These are phyloP conservation scores for Penicillium sp. DNA, from an alignment of 2,329 filamentous ascomycete species.

Conservation along the genomic window DNA sequence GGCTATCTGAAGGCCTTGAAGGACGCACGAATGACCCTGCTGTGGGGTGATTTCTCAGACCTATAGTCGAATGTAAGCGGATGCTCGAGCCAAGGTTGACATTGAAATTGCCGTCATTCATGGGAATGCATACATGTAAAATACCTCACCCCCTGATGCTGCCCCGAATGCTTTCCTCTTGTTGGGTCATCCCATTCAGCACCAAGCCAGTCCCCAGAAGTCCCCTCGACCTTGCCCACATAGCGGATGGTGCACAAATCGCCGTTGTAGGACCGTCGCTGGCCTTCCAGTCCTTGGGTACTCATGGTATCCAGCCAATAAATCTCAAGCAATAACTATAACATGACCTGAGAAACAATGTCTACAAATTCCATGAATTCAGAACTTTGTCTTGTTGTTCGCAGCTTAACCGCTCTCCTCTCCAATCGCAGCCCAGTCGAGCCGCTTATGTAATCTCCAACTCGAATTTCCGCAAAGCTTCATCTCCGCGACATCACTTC, in stretches of 20 bases:
- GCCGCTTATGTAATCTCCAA: slow-evolving; percentile 34
- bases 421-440: slow-evolving; percentile 15
- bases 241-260: slow-evolving; percentile 85
- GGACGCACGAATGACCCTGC: slow-evolving; percentile 88
- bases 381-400: background rate
- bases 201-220: slow-evolving; percentile 82
- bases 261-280: slow-evolving; percentile 79
- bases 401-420: background rate
- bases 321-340: background rate
- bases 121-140: slow-evolving; percentile 69
- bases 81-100: background rate
- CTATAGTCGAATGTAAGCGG: slow-evolving; percentile 46
- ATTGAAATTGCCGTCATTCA: background rate
- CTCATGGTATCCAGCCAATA: background rate
- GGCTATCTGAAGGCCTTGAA: slow-evolving; percentile 68
- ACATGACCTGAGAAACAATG: background rate
- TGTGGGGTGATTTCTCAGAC: slow-evolving; percentile 65
- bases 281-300: slow-evolving; percentile 59
- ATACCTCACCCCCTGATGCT: slow-evolving; percentile 77
- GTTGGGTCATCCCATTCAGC: slow-evolving; percentile 93
- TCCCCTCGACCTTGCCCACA: slow-evolving; percentile 75
- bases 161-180: slow-evolving; percentile 89
- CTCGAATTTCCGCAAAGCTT: slow-evolving; percentile 19
- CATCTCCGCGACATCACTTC: slow-evolving; percentile 16
- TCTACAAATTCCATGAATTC: background rate